Evolutionary conservation across 257 asterid species (phyloP).

Genomic region (Solanum chmielewskii): DNA sequence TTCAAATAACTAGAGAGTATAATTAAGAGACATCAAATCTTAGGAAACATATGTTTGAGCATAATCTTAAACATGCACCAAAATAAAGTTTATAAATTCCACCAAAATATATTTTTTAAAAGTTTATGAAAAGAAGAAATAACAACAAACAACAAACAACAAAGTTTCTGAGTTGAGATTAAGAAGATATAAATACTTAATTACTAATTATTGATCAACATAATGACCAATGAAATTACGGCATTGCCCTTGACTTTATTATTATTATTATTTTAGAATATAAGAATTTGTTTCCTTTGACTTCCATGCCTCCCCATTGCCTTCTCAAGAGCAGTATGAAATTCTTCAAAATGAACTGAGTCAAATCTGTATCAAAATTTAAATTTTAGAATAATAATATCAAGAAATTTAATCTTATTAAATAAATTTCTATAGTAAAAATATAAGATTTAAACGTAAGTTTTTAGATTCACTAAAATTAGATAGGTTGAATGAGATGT

Average conservation of each 20-base stretch:
- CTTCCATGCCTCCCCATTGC: conserved; percentile 81
- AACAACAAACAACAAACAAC: neutral
- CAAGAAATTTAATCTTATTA: neutral
- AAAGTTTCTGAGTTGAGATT: neutral
- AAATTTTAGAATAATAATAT: neutral
- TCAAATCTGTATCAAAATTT: conserved; percentile 54
- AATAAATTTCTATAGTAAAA: neutral
- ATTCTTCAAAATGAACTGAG: conserved; percentile 48
- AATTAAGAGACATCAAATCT: neutral
- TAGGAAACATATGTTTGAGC: neutral
- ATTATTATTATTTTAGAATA: conserved; percentile 19
- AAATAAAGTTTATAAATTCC: neutral
- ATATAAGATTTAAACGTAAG: neutral
- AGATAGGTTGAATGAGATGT: neutral
- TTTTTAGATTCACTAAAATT: neutral
- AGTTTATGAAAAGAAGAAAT: neutral
- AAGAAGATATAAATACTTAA: neutral
- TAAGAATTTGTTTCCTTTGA: conserved; percentile 73
- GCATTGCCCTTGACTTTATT: neutral
- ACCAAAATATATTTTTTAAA: neutral
- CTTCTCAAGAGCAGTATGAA: conserved; percentile 51
- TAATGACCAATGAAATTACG: neutral
- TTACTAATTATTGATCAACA: neutral
- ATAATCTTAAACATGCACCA: neutral
- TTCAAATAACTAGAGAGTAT: neutral